Evolutionary conservation across 1,139 yeast species (phyloP).

Genomic region (Saccharomyces hybrid): DNA sequence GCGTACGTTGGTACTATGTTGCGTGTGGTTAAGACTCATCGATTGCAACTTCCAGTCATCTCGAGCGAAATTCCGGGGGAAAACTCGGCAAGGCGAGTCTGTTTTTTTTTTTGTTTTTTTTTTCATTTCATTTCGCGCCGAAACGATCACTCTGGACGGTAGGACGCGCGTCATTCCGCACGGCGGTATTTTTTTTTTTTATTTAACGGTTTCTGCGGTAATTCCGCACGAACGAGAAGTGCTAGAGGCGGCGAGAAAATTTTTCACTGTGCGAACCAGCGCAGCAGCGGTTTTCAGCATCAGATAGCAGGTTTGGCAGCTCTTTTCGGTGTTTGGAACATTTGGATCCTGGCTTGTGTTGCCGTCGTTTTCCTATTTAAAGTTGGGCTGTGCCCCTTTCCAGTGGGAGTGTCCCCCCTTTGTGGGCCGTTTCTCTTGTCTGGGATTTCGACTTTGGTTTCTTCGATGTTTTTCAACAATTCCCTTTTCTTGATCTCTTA

Average conservation of each 20-base stretch:
- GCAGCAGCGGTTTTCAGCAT: neutral
- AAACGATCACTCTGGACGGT: no score
- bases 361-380: neutral
- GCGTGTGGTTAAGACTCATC: neutral
- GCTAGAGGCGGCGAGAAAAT: neutral
- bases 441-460: neutral
- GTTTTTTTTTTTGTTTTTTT: no score
- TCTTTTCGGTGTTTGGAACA: neutral
- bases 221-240: neutral
- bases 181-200: neutral
- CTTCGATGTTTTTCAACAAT: neutral
- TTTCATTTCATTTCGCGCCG: no score
- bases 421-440: neutral
- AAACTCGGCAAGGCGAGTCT: neutral
- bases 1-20: neutral
- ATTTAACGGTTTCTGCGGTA: neutral
- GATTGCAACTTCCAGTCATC: neutral
- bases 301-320: neutral
- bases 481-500: neutral
- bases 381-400: neutral
- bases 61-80: conserved; percentile 1
- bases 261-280: neutral
- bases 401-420: neutral
- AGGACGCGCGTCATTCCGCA: neutral
- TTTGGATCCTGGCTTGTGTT: neutral